Percentiles rank a stretch among this genome's conserved stretches.
Evolutionary conservation across 768 basidiomycete genomes (phyloP).

Genomic region (Boletus subcaerulescens): DNA sequence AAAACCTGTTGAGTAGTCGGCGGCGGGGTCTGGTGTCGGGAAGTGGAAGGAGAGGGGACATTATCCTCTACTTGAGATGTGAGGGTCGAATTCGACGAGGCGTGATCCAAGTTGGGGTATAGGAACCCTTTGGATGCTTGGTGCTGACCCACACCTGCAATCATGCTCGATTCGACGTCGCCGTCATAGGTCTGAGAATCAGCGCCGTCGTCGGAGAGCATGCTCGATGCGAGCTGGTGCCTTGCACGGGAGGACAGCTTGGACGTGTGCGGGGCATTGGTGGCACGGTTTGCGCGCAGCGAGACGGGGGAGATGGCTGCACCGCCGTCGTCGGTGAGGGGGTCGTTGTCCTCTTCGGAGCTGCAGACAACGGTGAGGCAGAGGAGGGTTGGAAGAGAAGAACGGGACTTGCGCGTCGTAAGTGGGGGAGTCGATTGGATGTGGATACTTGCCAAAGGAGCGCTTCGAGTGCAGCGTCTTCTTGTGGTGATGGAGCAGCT

Average conservation of each 20-base stretch:
- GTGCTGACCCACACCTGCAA: constrained; percentile 47
- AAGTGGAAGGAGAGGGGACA: constrained; percentile 16
- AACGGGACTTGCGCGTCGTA: constrained; percentile 61
- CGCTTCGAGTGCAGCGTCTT: constrained; percentile 46
- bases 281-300: constrained; percentile 23
- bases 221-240: constrained; percentile 53
- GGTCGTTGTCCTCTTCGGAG: constrained; percentile 88
- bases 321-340: constrained; percentile 71
- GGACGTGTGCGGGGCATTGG: constrained; percentile 23
- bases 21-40: constrained; percentile 19
- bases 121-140: constrained; percentile 27
- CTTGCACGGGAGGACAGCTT: constrained; percentile 31
- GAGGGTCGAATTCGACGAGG: constrained; percentile 55
- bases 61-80: constrained; percentile 38
- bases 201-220: constrained; percentile 67
- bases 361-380: constrained; percentile 34
- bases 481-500: constrained; percentile 30
- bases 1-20: constrained; percentile 33
- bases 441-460: constrained; percentile 68
- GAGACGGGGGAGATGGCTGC: constrained; percentile 47
- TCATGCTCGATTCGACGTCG: constrained; percentile 79
- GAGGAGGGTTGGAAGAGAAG: neutral
- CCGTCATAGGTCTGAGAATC: constrained; percentile 91
- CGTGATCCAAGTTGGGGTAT: constrained; percentile 34
- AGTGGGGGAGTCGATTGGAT: constrained; percentile 63